Conservation (phyloP, 257 asterid genomes). For the Penstemon barbatus region DNA sequence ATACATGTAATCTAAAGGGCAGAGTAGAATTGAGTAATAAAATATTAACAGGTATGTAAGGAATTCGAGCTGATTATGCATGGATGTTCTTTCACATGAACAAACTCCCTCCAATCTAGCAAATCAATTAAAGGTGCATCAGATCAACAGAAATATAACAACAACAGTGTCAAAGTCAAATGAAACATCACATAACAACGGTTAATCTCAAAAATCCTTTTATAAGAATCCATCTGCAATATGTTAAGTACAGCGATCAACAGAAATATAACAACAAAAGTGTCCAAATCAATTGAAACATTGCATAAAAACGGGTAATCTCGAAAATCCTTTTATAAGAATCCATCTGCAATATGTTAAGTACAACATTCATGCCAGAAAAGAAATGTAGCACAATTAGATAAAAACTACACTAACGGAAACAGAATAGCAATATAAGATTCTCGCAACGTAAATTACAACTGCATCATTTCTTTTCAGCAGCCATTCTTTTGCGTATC, state of each 20-base stretch:
- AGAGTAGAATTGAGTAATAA: constrained; percentile 32
- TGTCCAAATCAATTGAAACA: background rate
- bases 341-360: constrained; percentile 16
- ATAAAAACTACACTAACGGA: constrained; percentile 20
- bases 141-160: no score
- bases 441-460: background rate
- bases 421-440: constrained; percentile 19
- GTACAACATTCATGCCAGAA: constrained; percentile 21
- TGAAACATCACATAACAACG: background rate
- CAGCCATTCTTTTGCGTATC: constrained; percentile 71
- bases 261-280: no score
- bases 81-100: no score
- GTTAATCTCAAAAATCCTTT: constrained; percentile 1
- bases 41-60: constrained; percentile 46
- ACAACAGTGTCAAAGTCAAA: background rate
- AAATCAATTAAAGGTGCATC: no score
- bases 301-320: background rate
- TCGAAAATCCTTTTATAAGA: constrained; percentile 12
- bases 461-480: constrained; percentile 52
- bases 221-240: constrained; percentile 22
- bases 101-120: no score
- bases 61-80: background rate
- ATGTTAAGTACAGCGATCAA: constrained; percentile 15
- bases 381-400: constrained; percentile 1
- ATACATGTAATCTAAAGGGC: constrained; percentile 39